A percentile compares a stretch with the other conserved stretches of the same genome.
Conservation (phyloP, 2,329 filamentous ascomycete species). For the Penicillium sp. region DNA sequence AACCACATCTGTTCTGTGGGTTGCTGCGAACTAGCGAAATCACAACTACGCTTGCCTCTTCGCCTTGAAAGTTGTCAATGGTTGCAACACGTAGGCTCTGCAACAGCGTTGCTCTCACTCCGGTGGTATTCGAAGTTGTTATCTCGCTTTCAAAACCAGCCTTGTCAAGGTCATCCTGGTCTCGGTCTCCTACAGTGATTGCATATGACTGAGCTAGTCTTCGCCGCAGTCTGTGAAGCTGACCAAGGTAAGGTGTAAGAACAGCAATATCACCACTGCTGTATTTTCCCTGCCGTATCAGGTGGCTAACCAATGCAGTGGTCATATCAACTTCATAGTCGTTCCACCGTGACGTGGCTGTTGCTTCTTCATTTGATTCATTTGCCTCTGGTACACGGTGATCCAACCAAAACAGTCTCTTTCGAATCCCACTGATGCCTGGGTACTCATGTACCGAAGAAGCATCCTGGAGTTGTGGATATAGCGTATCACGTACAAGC, state of each 20-base stretch:
- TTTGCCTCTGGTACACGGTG: slow-evolving; percentile 42
- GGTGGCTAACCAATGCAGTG: slow-evolving; percentile 58
- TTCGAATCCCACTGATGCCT: slow-evolving; percentile 46
- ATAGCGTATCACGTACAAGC: slow-evolving; percentile 56
- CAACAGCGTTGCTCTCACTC: slow-evolving; percentile 42
- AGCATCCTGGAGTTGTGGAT: slow-evolving; percentile 54
- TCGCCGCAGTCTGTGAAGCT: slow-evolving; percentile 46
- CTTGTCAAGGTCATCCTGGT: slow-evolving; percentile 52
- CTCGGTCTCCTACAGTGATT: slow-evolving; percentile 62
- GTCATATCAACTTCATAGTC: slow-evolving; percentile 61
- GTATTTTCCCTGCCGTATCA: slow-evolving; percentile 63
- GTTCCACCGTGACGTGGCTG: slow-evolving; percentile 46
- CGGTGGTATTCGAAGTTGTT: neutral
- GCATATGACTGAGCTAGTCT: slow-evolving; percentile 48
- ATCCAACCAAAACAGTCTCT: slow-evolving; percentile 51
- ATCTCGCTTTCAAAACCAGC: slow-evolving; percentile 30
- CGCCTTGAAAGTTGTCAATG: slow-evolving; percentile 73
- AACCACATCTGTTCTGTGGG: slow-evolving; percentile 54
- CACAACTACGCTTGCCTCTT: slow-evolving; percentile 68
- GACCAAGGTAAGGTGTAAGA: slow-evolving; percentile 58
- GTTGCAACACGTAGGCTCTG: slow-evolving; percentile 58
- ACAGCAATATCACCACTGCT: slow-evolving; percentile 61
- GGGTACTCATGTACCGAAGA: slow-evolving; percentile 33
- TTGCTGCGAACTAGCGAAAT: slow-evolving; percentile 71
- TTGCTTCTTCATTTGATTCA: slow-evolving; percentile 20